Conservation (phyloP, 768 basidiomycete species). For the Asterophora lycoperdoides region DNA sequence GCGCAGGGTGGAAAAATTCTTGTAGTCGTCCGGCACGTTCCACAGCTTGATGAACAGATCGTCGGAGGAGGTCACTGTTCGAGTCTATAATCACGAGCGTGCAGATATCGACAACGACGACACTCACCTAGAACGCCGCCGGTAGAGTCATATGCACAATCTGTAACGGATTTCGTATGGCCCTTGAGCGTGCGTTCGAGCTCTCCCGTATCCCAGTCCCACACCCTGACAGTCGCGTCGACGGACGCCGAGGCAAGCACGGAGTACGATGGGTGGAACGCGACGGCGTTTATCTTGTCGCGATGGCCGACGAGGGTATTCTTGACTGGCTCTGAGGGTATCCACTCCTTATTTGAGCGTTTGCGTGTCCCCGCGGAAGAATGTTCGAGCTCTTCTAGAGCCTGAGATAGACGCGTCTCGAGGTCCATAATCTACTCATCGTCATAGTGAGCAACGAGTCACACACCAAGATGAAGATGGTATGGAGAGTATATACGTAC, state of each 20-base stretch:
- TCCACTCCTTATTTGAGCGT: conserved; percentile 36
- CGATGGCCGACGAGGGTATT: conserved; percentile 53
- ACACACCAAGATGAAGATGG: background rate
- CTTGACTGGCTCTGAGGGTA: conserved; percentile 45
- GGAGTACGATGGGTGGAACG: conserved; percentile 71
- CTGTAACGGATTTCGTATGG: conserved; percentile 66
- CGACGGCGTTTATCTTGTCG: conserved; percentile 50
- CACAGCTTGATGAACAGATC: conserved; percentile 40
- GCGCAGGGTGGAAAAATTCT: conserved; percentile 33
- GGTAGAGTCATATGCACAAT: conserved; percentile 66
- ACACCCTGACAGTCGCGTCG: conserved; percentile 67
- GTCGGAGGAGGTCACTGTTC: conserved; percentile 19
- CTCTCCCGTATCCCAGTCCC: conserved; percentile 80
- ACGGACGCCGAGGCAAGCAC: conserved; percentile 62
- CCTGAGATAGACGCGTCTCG: conserved; percentile 48
- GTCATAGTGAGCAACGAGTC: background rate
- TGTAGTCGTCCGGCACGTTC: conserved; percentile 24
- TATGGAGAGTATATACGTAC: conserved; percentile 28
- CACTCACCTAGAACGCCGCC: conserved; percentile 57
- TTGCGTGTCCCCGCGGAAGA: conserved; percentile 6
- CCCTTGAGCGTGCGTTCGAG: conserved; percentile 72
- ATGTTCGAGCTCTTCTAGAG: conserved; percentile 30
- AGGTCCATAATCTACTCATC: conserved; percentile 54
- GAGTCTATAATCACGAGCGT: too few relatives aligned
- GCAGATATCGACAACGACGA: background rate